Evolutionary conservation across 2,329 filamentous ascomycete species (phyloP).

Genomic region (Botrytis fragariae): DNA sequence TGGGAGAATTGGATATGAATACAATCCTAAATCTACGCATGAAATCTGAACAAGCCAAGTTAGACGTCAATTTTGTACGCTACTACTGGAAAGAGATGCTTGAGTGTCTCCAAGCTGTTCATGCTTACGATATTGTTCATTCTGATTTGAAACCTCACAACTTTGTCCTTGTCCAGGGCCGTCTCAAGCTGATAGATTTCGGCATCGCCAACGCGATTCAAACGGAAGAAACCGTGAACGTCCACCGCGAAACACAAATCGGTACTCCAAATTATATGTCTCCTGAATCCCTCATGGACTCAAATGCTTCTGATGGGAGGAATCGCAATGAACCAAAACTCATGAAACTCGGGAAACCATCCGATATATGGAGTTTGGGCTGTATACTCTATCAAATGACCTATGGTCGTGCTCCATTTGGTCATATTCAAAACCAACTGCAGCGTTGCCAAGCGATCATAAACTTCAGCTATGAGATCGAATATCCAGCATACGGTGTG

Average conservation of each 20-base stretch:
- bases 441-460: conserved; percentile 84
- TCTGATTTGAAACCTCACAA: conserved; percentile 97
- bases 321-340: conserved; percentile 58
- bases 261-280: conserved; percentile 99
- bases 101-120: conserved; percentile 86
- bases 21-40: conserved; percentile 74
- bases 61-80: conserved; percentile 90
- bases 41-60: conserved; percentile 67
- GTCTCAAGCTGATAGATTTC: conserved; percentile 95
- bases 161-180: conserved; percentile 87
- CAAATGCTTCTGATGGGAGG: conserved; percentile 56
- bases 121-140: conserved; percentile 89
- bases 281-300: conserved; percentile 87
- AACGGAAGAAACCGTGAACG: conserved; percentile 92
- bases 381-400: conserved; percentile 98
- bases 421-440: conserved; percentile 84
- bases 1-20: conserved; percentile 91
- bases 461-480: conserved; percentile 70
- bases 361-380: conserved; percentile 92
- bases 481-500: conserved; percentile 67
- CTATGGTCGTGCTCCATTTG: conserved; percentile 94
- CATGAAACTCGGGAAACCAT: conserved; percentile 94
- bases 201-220: conserved; percentile 98
- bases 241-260: conserved; percentile 91
- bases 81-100: conserved; percentile 99